Evolutionary conservation across 768 basidiomycete species (phyloP).

Genomic region (Leccinum disarticulatum): DNA sequence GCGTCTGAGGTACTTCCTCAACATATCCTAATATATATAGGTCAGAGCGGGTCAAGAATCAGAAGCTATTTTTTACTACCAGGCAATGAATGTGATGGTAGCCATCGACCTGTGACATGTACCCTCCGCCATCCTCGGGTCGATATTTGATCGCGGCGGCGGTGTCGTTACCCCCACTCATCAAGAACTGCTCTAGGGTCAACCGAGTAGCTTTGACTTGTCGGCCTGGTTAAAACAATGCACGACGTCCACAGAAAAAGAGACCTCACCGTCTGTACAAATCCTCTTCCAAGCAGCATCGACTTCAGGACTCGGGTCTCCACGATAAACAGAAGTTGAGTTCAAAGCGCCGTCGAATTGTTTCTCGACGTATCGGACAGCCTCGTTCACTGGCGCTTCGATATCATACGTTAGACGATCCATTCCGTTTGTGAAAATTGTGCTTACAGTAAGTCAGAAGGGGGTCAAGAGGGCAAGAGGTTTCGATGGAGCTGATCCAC

Average conservation of each 20-base stretch:
- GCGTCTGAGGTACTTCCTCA: conserved; percentile 1
- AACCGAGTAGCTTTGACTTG: conserved; percentile 11
- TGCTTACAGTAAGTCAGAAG: background rate
- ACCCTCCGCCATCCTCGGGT: conserved; percentile 15
- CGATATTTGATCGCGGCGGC: conserved; percentile 4
- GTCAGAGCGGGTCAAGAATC: background rate
- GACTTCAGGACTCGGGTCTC: conserved; percentile 3
- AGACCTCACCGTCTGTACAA: background rate
- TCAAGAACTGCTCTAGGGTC: conserved; percentile 8
- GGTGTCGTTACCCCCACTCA: conserved; percentile 2
- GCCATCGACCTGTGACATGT: conserved; percentile 11
- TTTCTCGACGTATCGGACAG: conserved; percentile 3
- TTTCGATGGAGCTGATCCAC: background rate
- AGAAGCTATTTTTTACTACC: background rate
- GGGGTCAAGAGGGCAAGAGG: background rate
- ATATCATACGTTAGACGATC: background rate
- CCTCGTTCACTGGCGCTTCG: conserved; percentile 3
- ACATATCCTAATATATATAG: background rate
- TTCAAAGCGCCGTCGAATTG: conserved; percentile 2
- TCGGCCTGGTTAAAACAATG: background rate
- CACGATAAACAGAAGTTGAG: conserved; percentile 1
- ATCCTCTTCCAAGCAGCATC: conserved; percentile 8
- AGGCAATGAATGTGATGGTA: conserved; percentile 13
- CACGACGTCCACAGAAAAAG: background rate
- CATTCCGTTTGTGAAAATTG: background rate